phyloP scores from a whole-genome alignment of 345 rosid species.

The Boechera stricta region DNA sequence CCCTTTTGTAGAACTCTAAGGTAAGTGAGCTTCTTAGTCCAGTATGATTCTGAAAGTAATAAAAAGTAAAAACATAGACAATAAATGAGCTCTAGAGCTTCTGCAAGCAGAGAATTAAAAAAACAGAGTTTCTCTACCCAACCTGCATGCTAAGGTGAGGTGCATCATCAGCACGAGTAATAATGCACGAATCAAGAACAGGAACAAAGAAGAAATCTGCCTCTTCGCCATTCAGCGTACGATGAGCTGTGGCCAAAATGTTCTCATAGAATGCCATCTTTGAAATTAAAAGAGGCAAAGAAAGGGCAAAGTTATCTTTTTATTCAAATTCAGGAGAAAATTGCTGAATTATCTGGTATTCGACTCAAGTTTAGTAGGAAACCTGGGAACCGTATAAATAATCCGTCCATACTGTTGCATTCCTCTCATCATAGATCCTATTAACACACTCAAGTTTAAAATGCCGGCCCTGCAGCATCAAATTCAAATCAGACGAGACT shows the following conservation, averaged over 20 bases:
- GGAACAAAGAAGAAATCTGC: conserved; percentile 99
- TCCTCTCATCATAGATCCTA: conserved; percentile 79
- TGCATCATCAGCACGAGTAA: conserved; percentile 89
- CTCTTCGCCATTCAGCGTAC: conserved; percentile 92
- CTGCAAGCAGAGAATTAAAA: conserved; percentile 9
- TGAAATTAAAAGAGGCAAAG: conserved; percentile 25
- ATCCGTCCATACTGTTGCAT: conserved; percentile 90
- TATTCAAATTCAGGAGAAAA: conserved; percentile 2
- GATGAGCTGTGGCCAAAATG: conserved; percentile 74
- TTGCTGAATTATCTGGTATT: not conserved
- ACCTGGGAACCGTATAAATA: conserved; percentile 96
- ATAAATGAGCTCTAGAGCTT: conserved; percentile 26
- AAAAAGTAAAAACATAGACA: conserved; percentile 27
- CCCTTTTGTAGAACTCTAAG: conserved; percentile 79
- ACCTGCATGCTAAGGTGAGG: conserved; percentile 89
- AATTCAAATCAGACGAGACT: conserved; percentile 32
- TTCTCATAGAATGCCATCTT: conserved; percentile 98
- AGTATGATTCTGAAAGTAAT: conserved; percentile 65
- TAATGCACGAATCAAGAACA: conserved; percentile 96
- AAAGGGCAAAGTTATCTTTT: not conserved
- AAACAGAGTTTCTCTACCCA: conserved; percentile 12
- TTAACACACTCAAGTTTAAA: conserved; percentile 86
- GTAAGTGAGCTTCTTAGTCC: conserved; percentile 93
- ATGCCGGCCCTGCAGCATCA: conserved; percentile 80
- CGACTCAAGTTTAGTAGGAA: conserved; percentile 17